Evolutionary conservation across 345 rosid species (phyloP).

Genomic region (Turritis glabra): DNA sequence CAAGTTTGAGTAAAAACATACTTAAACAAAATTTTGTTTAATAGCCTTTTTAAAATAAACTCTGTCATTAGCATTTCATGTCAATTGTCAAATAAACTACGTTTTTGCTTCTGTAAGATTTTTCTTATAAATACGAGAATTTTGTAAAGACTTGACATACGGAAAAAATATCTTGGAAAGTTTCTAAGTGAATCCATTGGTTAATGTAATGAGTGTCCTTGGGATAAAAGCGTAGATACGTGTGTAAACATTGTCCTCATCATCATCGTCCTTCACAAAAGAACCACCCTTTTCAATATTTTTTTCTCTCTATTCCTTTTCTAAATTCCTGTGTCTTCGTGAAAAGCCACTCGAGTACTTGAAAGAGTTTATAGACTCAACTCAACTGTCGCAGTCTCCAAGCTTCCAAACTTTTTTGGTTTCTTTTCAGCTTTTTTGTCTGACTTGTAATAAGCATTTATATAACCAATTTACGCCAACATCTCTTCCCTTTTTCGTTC

Average conservation of each 20-base stretch:
- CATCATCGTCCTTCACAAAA: constrained; percentile 19
- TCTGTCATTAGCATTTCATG: no score
- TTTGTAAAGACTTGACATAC: no score
- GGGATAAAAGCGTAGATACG: constrained; percentile 11
- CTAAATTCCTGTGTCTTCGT: no score
- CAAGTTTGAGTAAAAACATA: neutral
- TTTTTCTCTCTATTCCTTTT: constrained; percentile 1
- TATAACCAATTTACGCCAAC: constrained; percentile 3
- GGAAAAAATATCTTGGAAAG: neutral
- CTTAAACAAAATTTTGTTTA: no score
- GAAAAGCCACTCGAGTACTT: constrained; percentile 37
- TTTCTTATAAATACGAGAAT: no score
- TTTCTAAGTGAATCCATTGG: neutral
- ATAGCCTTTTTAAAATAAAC: no score
- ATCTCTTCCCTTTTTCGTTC: constrained; percentile 10
- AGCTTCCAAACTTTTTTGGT: constrained; percentile 6
- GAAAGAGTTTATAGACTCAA: constrained; percentile 16
- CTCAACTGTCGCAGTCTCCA: constrained; percentile 34
- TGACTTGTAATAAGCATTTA: constrained; percentile 14
- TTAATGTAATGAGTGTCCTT: neutral
- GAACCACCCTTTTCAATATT: neutral
- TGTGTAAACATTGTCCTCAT: constrained; percentile 15
- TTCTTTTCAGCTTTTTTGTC: neutral
- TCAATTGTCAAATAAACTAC: no score
- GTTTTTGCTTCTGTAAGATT: no score